Conservation (phyloP, 2,329 filamentous ascomycete species). For the Trichoderma endophyticum region DNA sequence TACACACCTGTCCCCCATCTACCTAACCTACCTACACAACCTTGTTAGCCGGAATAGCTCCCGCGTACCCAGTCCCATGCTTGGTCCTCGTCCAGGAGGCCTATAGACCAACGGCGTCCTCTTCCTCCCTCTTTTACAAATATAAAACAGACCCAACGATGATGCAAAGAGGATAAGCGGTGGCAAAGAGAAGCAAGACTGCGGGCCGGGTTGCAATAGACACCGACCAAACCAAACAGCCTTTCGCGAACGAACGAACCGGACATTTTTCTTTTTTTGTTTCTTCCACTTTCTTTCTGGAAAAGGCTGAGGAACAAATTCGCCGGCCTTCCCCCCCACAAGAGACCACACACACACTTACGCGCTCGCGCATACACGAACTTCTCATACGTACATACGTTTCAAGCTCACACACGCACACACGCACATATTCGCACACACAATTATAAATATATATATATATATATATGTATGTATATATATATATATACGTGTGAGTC, state of each 20-base stretch:
- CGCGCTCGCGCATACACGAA: not conserved
- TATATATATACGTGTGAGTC: not conserved
- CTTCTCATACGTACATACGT: not conserved
- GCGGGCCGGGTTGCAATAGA: not conserved
- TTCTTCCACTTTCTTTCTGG: not conserved
- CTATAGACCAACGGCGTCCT: constrained; percentile 7
- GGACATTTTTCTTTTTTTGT: not conserved
- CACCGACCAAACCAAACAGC: not conserved
- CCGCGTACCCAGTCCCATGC: not conserved
- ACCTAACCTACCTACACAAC: not conserved
- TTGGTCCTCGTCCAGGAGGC: constrained; percentile 13
- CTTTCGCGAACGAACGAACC: not conserved
- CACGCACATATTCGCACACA: not conserved
- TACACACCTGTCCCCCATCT: not conserved
- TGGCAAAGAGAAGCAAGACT: constrained; percentile 16
- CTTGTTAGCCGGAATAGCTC: constrained; percentile 12
- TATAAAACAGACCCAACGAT: constrained; percentile 15
- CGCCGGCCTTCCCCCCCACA: not conserved
- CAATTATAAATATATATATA: not conserved
- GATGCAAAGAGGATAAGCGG: constrained; percentile 17
- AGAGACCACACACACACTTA: not conserved
- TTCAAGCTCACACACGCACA: not conserved
- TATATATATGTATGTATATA: too few relatives aligned
- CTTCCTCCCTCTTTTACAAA: constrained; percentile 7
- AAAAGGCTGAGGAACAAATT: not conserved